Percentiles rank a stretch among this genome's conserved stretches.
Conservation (phyloP, 805 yeast species). For the Nakazawaea holstii region DNA sequence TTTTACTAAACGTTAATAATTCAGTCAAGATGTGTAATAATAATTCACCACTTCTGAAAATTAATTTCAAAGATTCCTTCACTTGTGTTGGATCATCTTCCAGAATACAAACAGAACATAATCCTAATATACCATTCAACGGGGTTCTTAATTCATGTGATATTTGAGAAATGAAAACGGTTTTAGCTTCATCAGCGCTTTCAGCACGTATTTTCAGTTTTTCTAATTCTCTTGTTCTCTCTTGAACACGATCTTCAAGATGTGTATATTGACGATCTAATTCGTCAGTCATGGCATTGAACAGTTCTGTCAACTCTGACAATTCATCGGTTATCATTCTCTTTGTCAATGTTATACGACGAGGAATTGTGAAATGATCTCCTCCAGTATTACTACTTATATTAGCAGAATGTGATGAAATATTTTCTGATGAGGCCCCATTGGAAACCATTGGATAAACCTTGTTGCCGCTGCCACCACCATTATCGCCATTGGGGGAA, state of each 20-base stretch:
- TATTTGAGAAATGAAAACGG: constrained; percentile 87
- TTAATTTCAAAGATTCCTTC: constrained; percentile 71
- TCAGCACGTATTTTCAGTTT: constrained; percentile 78
- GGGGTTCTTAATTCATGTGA: constrained; percentile 96
- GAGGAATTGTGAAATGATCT: constrained; percentile 28
- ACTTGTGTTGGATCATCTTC: constrained; percentile 67
- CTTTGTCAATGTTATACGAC: constrained; percentile 21
- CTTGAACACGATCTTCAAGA: constrained; percentile 81
- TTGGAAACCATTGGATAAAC: background rate
- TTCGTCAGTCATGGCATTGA: constrained; percentile 87
- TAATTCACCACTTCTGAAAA: constrained; percentile 88
- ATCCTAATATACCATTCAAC: constrained; percentile 90
- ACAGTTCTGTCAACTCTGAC: constrained; percentile 81
- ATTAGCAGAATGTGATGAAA: background rate
- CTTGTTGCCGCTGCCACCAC: background rate
- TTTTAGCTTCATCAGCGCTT: constrained; percentile 93
- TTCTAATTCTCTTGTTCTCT: constrained; percentile 83
- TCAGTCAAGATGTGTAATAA: constrained; percentile 87
- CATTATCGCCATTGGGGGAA: background rate
- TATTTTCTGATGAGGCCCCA: background rate
- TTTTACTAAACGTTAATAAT: constrained; percentile 85
- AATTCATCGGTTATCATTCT: constrained; percentile 74
- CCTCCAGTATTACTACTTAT: constrained; percentile 15
- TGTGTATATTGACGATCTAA: constrained; percentile 77
- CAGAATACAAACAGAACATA: constrained; percentile 91